Conservation (phyloP, 495 filamentous ascomycete species). For the Annulohypoxylon maeteangense region DNA sequence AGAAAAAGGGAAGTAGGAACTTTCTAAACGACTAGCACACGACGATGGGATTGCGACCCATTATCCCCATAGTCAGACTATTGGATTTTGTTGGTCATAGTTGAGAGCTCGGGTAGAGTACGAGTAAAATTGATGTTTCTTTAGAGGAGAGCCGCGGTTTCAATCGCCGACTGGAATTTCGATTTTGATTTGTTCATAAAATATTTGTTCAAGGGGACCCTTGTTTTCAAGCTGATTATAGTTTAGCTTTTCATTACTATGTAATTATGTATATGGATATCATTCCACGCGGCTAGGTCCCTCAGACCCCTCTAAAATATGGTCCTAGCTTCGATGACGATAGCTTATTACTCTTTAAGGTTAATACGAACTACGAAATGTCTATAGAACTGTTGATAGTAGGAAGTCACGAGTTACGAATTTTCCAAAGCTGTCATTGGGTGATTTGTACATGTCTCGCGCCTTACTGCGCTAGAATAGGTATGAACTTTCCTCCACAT, state of each 20-base stretch:
- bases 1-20: constrained; percentile 8
- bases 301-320: constrained; percentile 25
- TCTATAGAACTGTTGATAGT: neutral
- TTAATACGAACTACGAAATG: constrained; percentile 13
- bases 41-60: constrained; percentile 10
- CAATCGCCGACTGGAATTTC: constrained; percentile 26
- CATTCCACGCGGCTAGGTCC: constrained; percentile 18
- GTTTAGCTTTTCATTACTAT: constrained; percentile 6
- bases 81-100: constrained; percentile 30
- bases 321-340: constrained; percentile 31
- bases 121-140: constrained; percentile 6
- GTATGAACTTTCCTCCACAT: neutral
- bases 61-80: constrained; percentile 32
- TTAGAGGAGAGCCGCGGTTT: constrained; percentile 18
- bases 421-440: constrained; percentile 5
- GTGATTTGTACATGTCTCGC: neutral
- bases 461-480: neutral
- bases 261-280: no score
- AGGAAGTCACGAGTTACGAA: neutral
- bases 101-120: neutral
- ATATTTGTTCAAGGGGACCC: neutral
- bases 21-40: neutral
- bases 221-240: neutral
- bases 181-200: constrained; percentile 11
- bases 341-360: constrained; percentile 39